phyloP scores from a whole-genome alignment of 73 alveolate genomes.

The Symbiodinium pilosum region DNA sequence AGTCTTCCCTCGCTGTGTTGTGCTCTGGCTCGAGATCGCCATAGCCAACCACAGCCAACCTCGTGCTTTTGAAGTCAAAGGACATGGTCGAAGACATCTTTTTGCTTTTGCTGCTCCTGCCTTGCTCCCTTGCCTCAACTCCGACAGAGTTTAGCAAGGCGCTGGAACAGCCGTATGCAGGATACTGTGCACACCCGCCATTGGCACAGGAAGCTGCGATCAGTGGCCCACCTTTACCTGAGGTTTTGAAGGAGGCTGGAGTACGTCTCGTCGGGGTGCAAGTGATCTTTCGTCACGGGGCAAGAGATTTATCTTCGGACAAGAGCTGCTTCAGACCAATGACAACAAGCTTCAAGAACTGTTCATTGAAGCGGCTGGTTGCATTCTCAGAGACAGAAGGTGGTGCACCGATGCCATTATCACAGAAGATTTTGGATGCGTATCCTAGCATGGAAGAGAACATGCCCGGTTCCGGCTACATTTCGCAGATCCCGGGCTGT shows the following conservation, averaged over 20 bases:
- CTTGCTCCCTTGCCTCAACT: background rate
- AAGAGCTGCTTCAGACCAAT: constrained; percentile 24
- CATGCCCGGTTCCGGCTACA: constrained; percentile 72
- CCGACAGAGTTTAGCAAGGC: background rate
- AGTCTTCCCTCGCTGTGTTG: no score
- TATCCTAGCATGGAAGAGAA: constrained; percentile 48
- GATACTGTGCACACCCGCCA: constrained; percentile 87
- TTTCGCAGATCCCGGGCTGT: constrained; percentile 18
- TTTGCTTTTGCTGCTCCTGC: background rate
- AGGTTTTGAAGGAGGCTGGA: background rate
- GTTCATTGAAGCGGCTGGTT: constrained; percentile 57
- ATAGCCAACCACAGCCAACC: no score
- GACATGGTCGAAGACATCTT: background rate
- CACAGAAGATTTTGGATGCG: constrained; percentile 50
- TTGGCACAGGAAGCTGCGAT: constrained; percentile 7
- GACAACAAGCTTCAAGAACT: constrained; percentile 32
- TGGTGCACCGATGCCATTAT: background rate
- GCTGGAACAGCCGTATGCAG: constrained; percentile 27
- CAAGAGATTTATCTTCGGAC: constrained; percentile 81
- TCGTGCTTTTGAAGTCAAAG: no score
- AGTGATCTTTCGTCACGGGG: constrained; percentile 67
- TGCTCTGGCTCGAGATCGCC: no score
- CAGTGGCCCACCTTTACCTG: background rate
- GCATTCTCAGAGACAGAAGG: constrained; percentile 16
- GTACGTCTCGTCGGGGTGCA: constrained; percentile 30